Conservation (phyloP, 139 green algal species). For the Spirogloea muscicola region DNA sequence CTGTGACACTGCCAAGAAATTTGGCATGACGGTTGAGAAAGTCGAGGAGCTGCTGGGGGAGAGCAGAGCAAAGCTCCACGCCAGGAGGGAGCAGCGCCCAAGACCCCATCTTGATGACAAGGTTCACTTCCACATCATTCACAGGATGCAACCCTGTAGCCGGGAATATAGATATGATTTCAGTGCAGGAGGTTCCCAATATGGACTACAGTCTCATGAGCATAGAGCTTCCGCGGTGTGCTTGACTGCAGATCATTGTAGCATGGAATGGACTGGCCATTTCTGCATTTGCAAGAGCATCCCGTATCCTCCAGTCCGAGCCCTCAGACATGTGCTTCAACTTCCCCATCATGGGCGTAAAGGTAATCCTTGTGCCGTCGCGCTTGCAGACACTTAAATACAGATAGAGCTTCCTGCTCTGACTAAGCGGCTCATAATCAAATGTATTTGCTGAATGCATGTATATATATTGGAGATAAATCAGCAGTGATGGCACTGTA, state of each 20-base stretch:
- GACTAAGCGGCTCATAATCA: too few species aligned
- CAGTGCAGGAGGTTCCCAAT: neutral
- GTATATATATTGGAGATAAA: neutral
- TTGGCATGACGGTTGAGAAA: constrained; percentile 43
- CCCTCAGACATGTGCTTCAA: constrained; percentile 14
- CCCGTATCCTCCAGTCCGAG: constrained; percentile 57
- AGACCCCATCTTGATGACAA: constrained; percentile 80
- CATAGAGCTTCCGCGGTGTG: neutral
- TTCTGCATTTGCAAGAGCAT: constrained; percentile 66
- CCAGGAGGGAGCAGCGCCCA: constrained; percentile 52
- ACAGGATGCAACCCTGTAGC: neutral
- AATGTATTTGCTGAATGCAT: neutral
- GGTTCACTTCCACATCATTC: too few species aligned
- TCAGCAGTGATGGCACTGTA: too few species aligned
- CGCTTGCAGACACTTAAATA: neutral
- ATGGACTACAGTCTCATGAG: neutral
- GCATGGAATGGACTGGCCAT: constrained; percentile 88
- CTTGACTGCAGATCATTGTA: constrained; percentile 68
- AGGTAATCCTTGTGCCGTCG: neutral
- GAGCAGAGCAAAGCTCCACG: constrained; percentile 60
- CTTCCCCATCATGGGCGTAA: constrained; percentile 70
- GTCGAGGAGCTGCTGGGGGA: constrained; percentile 52
- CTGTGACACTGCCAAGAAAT: constrained; percentile 42
- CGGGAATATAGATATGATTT: neutral
- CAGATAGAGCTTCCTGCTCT: too few species aligned